A percentile compares a stretch with the other conserved stretches of the same genome.
phyloP scores from a whole-genome alignment of 164 flowering plant species.

The Chloranthus sessilifolius region DNA sequence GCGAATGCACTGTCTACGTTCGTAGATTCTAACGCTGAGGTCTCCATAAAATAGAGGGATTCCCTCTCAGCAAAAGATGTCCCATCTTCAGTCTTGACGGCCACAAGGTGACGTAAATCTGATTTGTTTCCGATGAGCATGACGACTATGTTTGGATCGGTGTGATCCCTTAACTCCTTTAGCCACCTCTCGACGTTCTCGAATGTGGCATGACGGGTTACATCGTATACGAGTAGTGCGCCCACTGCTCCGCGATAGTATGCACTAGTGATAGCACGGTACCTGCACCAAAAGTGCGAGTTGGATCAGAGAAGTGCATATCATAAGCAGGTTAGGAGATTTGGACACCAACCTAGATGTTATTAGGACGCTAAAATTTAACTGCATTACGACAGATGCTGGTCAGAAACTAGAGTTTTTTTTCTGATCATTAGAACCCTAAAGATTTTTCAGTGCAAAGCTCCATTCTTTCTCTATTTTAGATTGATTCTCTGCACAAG shows the following conservation, averaged over 20 bases:
- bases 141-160: conserved; percentile 67
- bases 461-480: no score
- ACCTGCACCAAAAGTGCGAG: conserved; percentile 25
- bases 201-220: conserved; percentile 56
- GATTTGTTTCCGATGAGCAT: conserved; percentile 76
- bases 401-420: no score
- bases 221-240: conserved; percentile 62
- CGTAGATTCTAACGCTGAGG: conserved; percentile 61
- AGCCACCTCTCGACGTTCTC: conserved; percentile 66
- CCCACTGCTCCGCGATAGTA: conserved; percentile 75
- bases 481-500: no score
- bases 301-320: not conserved
- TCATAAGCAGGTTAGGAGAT: no score
- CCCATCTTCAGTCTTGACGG: conserved; percentile 60
- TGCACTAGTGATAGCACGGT: conserved; percentile 77
- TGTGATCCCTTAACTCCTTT: conserved; percentile 57
- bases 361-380: no score
- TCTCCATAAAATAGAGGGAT: conserved; percentile 65
- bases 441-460: no score
- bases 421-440: no score
- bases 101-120: conserved; percentile 62
- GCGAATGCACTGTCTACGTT: conserved; percentile 67
- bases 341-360: no score
- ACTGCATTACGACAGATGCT: no score
- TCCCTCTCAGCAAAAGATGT: conserved; percentile 58